A percentile compares a stretch with the other conserved stretches of the same genome.
These are phyloP conservation scores for Purshia tridentata DNA, from an alignment of 306 rosid species.

Conservation along the genomic window DNA sequence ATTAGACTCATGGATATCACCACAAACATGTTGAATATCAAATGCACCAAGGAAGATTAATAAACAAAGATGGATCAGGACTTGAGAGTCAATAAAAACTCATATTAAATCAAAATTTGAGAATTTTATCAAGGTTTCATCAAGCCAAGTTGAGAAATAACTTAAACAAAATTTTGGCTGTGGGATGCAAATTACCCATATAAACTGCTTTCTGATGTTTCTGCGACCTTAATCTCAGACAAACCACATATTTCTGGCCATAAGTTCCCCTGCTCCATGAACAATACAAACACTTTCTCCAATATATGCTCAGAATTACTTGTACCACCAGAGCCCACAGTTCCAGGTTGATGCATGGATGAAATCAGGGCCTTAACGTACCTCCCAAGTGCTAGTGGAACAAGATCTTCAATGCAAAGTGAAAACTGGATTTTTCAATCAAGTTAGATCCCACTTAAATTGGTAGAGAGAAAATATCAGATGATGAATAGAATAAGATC, in stretches of 20 bases:
- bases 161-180: conserved; percentile 2
- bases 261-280: conserved; percentile 91
- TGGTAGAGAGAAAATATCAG: not conserved
- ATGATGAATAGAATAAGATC: not conserved
- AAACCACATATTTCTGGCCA: conserved; percentile 93
- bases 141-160: not conserved
- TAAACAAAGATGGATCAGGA: not conserved
- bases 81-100: not conserved
- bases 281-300: conserved; percentile 81
- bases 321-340: conserved; percentile 39
- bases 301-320: conserved; percentile 61
- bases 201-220: conserved; percentile 62
- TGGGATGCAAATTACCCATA: conserved; percentile 57
- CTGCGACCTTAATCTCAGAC: conserved; percentile 71
- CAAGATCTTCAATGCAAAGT: conserved; percentile 93
- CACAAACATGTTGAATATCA: conserved; percentile 17
- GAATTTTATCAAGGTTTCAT: conserved; percentile 11
- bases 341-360: conserved; percentile 50
- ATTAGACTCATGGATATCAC: conserved; percentile 17
- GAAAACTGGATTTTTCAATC: conserved; percentile 67
- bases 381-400: conserved; percentile 88
- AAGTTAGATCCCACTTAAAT: conserved; percentile 28
- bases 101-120: not conserved
- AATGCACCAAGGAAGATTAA: not conserved
- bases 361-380: conserved; percentile 71